These are phyloP conservation scores for Solanum sitiens DNA, from an alignment of 257 asterid genomes.

Conservation along the genomic window DNA sequence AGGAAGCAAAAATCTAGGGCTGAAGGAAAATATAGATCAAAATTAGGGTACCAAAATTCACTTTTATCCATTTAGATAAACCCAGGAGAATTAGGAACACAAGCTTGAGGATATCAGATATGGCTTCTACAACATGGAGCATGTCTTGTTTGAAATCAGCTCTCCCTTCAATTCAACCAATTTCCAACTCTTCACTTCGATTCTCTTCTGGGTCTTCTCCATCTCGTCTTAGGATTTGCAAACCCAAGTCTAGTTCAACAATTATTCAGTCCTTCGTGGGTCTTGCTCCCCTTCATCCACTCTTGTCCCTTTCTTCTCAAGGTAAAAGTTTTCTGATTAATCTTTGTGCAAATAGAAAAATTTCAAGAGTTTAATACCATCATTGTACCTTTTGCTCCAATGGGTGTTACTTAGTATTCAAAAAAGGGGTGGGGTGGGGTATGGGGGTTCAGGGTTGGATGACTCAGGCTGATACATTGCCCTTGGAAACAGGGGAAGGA, in stretches of 20 bases:
- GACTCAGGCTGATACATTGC: background rate
- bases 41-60: slow-evolving; percentile 3
- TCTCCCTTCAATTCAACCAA: slow-evolving; percentile 41
- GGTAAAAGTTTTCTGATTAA: slow-evolving; percentile 17
- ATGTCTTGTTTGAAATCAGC: slow-evolving; percentile 51
- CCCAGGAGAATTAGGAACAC: background rate
- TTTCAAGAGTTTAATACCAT: background rate
- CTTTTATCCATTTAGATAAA: slow-evolving; percentile 9
- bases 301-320: slow-evolving; percentile 31
- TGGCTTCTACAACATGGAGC: slow-evolving; percentile 55
- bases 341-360: background rate
- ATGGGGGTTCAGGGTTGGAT: background rate
- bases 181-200: slow-evolving; percentile 28
- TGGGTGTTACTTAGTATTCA: background rate
- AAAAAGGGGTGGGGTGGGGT: too few species aligned
- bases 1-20: background rate
- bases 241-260: slow-evolving; percentile 15
- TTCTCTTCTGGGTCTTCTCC: slow-evolving; percentile 28
- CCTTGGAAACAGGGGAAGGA: background rate
- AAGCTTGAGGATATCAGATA: background rate
- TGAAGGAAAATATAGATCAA: background rate
- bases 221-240: slow-evolving; percentile 20
- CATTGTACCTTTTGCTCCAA: background rate
- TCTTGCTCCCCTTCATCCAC: slow-evolving; percentile 48
- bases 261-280: slow-evolving; percentile 53